Percentiles rank a stretch among this genome's conserved stretches.
Conservation (phyloP, 345 rosid species). For the Psidium friedrichsthalianum region DNA sequence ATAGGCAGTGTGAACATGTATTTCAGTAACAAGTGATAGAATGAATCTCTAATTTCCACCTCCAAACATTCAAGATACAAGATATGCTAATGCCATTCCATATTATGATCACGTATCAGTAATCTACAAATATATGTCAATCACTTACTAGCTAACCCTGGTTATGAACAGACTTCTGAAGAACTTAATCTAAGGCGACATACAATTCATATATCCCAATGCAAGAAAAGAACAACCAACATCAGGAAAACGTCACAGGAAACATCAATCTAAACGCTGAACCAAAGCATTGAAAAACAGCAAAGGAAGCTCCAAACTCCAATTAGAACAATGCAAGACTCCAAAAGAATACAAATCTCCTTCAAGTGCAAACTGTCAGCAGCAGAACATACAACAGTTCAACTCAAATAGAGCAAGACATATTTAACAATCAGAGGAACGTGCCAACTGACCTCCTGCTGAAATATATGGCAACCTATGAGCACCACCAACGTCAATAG, state of each 20-base stretch:
- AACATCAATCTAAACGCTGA: background rate
- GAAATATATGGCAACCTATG: constrained; percentile 77
- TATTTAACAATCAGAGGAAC: background rate
- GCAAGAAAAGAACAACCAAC: background rate
- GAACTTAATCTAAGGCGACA: background rate
- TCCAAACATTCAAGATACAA: background rate
- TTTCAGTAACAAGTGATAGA: background rate
- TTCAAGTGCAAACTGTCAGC: background rate
- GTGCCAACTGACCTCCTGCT: constrained; percentile 58
- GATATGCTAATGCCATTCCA: background rate
- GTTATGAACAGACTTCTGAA: background rate
- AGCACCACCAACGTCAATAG: constrained; percentile 50
- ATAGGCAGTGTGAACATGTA: background rate
- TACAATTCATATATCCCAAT: background rate
- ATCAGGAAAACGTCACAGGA: background rate
- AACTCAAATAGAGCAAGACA: background rate
- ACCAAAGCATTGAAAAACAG: background rate
- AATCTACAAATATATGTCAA: background rate
- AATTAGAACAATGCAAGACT: background rate
- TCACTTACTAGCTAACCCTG: background rate
- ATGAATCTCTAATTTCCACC: background rate
- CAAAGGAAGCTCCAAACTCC: background rate
- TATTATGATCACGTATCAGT: background rate
- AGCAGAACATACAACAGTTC: background rate
- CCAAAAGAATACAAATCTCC: background rate